Conservation (phyloP, 2,329 filamentous ascomycete species). For the Exserohilum turcica region DNA sequence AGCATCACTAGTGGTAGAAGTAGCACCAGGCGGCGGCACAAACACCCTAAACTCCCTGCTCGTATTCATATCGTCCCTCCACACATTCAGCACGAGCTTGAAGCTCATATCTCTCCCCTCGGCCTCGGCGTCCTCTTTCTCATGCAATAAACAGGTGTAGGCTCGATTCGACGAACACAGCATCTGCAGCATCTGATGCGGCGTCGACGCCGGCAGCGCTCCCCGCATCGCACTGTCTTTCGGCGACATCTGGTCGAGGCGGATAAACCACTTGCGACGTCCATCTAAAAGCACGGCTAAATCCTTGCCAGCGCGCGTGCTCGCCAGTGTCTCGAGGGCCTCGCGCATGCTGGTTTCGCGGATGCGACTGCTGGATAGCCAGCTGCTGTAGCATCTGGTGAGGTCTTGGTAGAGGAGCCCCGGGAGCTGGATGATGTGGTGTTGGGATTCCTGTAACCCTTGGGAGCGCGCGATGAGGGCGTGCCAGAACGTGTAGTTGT, state of each 20-base stretch:
- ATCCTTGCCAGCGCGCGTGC: slow-evolving; percentile 3
- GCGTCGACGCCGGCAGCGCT: not conserved
- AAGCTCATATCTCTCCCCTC: slow-evolving; percentile 22
- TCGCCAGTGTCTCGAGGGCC: slow-evolving; percentile 1
- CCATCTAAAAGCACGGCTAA: slow-evolving; percentile 12
- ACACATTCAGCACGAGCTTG: slow-evolving; percentile 51
- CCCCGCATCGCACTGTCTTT: slow-evolving; percentile 44
- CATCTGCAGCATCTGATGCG: slow-evolving; percentile 23
- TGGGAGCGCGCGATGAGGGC: slow-evolving; percentile 48
- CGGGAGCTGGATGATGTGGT: slow-evolving; percentile 16
- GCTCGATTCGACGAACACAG: slow-evolving; percentile 50
- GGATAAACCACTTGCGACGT: slow-evolving; percentile 43
- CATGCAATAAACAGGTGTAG: slow-evolving; percentile 38
- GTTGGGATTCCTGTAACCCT: slow-evolving; percentile 28
- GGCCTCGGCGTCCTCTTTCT: slow-evolving; percentile 24
- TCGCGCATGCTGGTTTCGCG: not conserved
- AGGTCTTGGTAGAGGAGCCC: slow-evolving; percentile 42
- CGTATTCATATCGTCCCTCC: slow-evolving; percentile 48
- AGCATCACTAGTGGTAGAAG: no score
- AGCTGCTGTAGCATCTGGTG: slow-evolving; percentile 15
- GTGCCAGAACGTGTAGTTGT: slow-evolving; percentile 52
- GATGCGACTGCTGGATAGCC: slow-evolving; percentile 5
- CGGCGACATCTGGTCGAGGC: slow-evolving; percentile 51
- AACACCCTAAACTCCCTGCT: slow-evolving; percentile 53
- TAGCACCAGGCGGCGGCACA: slow-evolving; percentile 49